Evolutionary conservation across 352 stramenopile species (phyloP), one percentile per base, ranked within the genome.

Genomic region (Phytophthora cactorum): DNA sequence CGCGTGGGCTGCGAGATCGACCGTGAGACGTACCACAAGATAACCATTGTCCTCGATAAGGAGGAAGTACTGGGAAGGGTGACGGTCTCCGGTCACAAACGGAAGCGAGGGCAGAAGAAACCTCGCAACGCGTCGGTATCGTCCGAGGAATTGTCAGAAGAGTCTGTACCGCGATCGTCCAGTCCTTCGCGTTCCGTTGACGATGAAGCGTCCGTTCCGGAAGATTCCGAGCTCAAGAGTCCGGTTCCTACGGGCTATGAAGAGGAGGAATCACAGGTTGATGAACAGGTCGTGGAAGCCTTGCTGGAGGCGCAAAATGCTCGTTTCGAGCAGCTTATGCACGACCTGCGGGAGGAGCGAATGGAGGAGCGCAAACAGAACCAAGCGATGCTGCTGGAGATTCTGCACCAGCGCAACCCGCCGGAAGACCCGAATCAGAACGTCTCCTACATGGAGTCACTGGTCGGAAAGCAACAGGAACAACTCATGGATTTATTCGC

Each of bases 401-500:
- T 75, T 12, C 36, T 79, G 36, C 59, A 72, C 11, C 67, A 74
- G 17, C 71, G 74, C 45, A 67, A 63, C 4, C 65, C 72, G 1
- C 6, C 54, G n/a, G 71, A 75, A 67, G 62, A 75, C 27, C 38
- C 25, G 0, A 53, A 32, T 14, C 38, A 72, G 54, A 77, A 65
- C 29, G 45, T 58, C n/a, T 47, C 34, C 1, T 71, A 66, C 51
- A 61, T 78, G 46, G 62, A 77, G n/a, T 59, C 68, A 12, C 54
- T 82, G 4, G 62, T 78, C 6, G 46, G 41, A 12, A 78, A 75
- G 32, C 74, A 79, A 53, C 72, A 77, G 15, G 57, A 78, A 34
- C 74, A 82, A 31, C 62, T 82, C 39, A 59, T 82, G 63, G 69
- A 69, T 62, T 63, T 78, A 55, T 82, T 79, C 36, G 38, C 57